phyloP scores from a whole-genome alignment of 2,329 filamentous ascomycete species.

The Harringtonia lauricola region DNA sequence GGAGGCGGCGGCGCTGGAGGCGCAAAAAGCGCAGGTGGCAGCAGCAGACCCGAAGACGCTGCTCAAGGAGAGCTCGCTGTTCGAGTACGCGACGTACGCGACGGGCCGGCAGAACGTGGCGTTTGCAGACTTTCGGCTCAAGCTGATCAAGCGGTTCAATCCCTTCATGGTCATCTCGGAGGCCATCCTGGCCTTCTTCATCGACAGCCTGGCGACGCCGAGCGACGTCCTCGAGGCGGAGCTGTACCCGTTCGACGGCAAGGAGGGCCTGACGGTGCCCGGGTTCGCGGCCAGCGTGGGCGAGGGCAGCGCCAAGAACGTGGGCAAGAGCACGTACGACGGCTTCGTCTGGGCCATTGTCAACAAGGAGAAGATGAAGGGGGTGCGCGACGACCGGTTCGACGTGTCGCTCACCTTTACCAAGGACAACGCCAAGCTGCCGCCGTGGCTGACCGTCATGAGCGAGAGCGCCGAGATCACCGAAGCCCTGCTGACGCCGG shows the following conservation, averaged over 20 bases:
- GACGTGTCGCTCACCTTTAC: slow-evolving; percentile 87
- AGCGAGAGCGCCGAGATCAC: slow-evolving; percentile 94
- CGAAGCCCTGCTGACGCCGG: slow-evolving; percentile 74
- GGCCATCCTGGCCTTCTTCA: slow-evolving; percentile 58
- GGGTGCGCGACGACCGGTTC: slow-evolving; percentile 83
- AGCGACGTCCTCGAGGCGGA: slow-evolving; percentile 65
- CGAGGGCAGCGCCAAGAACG: slow-evolving; percentile 36
- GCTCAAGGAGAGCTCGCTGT: slow-evolving; percentile 77
- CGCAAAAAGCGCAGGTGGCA: slow-evolving; percentile 21
- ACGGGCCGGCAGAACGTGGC: slow-evolving; percentile 88
- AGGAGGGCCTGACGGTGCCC: slow-evolving; percentile 69
- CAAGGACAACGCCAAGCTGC: slow-evolving; percentile 85
- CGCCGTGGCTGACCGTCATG: slow-evolving; percentile 87
- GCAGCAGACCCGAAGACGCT: slow-evolving; percentile 41
- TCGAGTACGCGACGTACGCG: slow-evolving; percentile 79
- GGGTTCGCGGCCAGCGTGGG: slow-evolving; percentile 26
- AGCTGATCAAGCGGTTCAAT: slow-evolving; percentile 78
- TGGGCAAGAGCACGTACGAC: slow-evolving; percentile 61
- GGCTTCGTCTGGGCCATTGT: slow-evolving; percentile 92
- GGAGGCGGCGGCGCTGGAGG: slow-evolving; percentile 42
- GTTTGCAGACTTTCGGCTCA: slow-evolving; percentile 77
- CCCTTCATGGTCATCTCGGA: slow-evolving; percentile 55
- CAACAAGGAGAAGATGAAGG: slow-evolving; percentile 89
- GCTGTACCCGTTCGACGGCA: slow-evolving; percentile 84
- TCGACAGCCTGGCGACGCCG: slow-evolving; percentile 62